Conservation (phyloP, 345 rosid species). For the Moringa oleifera region DNA sequence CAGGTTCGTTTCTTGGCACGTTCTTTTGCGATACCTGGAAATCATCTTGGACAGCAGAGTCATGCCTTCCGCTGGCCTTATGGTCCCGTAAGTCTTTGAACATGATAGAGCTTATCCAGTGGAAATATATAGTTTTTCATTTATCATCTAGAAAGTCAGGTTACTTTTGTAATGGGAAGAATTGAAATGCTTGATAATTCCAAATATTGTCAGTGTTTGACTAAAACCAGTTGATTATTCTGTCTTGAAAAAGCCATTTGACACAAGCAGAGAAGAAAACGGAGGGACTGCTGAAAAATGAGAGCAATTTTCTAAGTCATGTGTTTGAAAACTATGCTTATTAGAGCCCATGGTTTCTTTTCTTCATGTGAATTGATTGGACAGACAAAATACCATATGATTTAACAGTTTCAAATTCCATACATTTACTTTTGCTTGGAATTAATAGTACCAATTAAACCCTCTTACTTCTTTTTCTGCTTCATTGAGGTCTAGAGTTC, state of each 20-base stretch:
- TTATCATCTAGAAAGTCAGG: neutral
- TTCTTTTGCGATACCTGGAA: conserved; percentile 90
- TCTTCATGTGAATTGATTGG: neutral
- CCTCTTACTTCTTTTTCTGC: no score
- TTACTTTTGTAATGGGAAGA: neutral
- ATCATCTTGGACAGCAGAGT: conserved; percentile 96
- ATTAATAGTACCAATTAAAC: no score
- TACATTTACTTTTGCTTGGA: no score
- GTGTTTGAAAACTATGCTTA: neutral
- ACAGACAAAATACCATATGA: no score
- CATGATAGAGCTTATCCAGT: neutral
- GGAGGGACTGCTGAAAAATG: neutral
- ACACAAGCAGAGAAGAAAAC: neutral
- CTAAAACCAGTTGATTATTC: neutral
- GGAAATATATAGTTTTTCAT: no score
- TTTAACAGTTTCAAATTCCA: no score
- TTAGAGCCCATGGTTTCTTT: neutral
- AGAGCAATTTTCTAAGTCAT: neutral
- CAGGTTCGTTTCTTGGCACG: conserved; percentile 95
- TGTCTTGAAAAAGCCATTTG: neutral
- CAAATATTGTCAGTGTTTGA: neutral
- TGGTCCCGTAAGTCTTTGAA: conserved; percentile 72
- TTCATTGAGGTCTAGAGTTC: no score
- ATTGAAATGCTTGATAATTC: neutral
- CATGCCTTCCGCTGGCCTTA: conserved; percentile 98